Percentiles rank a stretch among this genome's conserved stretches.
phyloP scores from a whole-genome alignment of 2,329 filamentous ascomycete genomes.

The Penicillium sp. region DNA sequence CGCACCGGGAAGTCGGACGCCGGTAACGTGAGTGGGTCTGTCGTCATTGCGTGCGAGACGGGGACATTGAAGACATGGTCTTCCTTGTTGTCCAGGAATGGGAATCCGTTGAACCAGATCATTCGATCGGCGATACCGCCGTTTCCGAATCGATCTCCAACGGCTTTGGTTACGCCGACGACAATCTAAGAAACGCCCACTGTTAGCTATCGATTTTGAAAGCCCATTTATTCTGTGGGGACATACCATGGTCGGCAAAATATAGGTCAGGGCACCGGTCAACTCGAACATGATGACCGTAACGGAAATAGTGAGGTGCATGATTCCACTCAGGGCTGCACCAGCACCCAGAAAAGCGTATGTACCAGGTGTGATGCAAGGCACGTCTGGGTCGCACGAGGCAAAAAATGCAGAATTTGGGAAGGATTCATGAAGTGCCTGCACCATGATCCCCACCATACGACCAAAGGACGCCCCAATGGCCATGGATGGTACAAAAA shows the following conservation, averaged over 20 bases:
- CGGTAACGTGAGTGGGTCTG: constrained; percentile 71
- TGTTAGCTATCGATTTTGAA: not conserved
- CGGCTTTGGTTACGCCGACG: constrained; percentile 92
- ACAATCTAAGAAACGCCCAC: constrained; percentile 63
- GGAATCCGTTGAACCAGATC: constrained; percentile 98
- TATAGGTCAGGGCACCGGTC: constrained; percentile 95
- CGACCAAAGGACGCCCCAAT: constrained; percentile 92
- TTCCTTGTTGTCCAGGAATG: constrained; percentile 95
- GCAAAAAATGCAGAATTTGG: constrained; percentile 83
- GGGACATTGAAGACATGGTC: constrained; percentile 96
- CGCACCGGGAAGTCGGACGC: constrained; percentile 71
- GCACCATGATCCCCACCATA: constrained; percentile 91
- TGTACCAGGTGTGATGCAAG: constrained; percentile 95
- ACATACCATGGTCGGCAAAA: constrained; percentile 85
- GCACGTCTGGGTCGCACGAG: constrained; percentile 83
- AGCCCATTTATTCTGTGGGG: not conserved
- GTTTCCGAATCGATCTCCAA: constrained; percentile 88
- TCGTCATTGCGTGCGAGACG: constrained; percentile 87
- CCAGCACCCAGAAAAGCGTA: constrained; percentile 95
- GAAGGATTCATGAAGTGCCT: constrained; percentile 81
- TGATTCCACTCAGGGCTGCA: constrained; percentile 90
- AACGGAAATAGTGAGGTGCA: constrained; percentile 96
- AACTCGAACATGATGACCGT: constrained; percentile 99
- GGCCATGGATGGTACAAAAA: constrained; percentile 98
- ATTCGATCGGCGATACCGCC: constrained; percentile 96